These are phyloP conservation scores for Gracilariopsis chorda DNA, from an alignment of 23 red algal species.

Conservation along the genomic window DNA sequence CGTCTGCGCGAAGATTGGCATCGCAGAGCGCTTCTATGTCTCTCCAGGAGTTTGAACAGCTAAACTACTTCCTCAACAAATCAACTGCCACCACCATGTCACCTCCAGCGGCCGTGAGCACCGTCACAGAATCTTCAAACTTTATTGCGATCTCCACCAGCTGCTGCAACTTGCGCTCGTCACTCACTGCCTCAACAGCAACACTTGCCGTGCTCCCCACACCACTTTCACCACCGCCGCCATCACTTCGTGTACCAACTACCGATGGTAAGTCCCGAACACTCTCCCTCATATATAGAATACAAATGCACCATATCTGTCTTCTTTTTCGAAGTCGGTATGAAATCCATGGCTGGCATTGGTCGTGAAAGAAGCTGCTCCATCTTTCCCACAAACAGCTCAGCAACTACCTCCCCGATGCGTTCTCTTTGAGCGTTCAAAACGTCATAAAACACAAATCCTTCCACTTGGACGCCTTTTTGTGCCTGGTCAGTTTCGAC, in stretches of 20 bases:
- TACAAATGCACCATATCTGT: background rate
- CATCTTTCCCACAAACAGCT: conserved; percentile 26
- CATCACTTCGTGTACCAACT: too few species aligned
- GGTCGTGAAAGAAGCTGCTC: conserved; percentile 16
- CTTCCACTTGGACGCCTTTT: background rate
- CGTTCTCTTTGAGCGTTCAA: conserved; percentile 28
- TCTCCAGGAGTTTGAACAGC: too few species aligned
- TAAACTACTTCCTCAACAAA: conserved; percentile 40
- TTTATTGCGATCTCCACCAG: conserved; percentile 66
- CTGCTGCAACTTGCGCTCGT: conserved; percentile 39
- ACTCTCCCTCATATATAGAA: conserved; percentile 8
- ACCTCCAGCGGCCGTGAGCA: conserved; percentile 38
- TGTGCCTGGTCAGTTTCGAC: background rate
- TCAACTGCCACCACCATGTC: conserved; percentile 76
- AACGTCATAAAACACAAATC: conserved; percentile 26
- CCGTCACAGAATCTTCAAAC: conserved; percentile 7
- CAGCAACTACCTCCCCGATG: conserved; percentile 4
- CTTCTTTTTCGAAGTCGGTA: background rate
- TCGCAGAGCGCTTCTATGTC: too few species aligned
- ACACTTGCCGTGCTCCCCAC: background rate
- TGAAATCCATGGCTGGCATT: conserved; percentile 10
- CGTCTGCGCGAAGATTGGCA: too few species aligned
- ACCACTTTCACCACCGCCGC: background rate
- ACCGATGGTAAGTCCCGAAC: too few species aligned
- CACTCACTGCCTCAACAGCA: background rate